Conservation (phyloP, 306 rosid species). For the Sechiopsis laciniata region DNA sequence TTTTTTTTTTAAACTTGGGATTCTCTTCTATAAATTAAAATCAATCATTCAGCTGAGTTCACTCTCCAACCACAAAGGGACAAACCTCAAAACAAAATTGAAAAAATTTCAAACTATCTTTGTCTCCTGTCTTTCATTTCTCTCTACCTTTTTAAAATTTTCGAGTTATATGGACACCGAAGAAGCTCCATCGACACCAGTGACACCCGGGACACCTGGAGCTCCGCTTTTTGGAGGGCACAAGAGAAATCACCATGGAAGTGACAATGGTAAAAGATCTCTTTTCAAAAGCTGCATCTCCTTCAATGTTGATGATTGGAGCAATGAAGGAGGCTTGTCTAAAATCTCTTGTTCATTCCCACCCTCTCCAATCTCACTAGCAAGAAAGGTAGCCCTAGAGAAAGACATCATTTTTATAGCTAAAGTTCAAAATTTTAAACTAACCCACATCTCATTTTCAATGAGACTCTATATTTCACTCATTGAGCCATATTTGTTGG, state of each 20-base stretch:
- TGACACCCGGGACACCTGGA: slow-evolving; percentile 15
- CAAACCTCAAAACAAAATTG: slow-evolving; percentile 16
- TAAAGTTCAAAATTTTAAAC: background rate
- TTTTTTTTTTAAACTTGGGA: slow-evolving; percentile 19
- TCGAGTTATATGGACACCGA: background rate
- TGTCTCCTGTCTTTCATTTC: background rate
- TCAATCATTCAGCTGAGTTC: slow-evolving; percentile 1
- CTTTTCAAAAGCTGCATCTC: slow-evolving; percentile 55
- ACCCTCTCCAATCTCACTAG: slow-evolving; percentile 58
- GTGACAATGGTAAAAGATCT: slow-evolving; percentile 39
- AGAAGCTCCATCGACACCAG: background rate
- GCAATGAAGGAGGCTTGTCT: slow-evolving; percentile 59
- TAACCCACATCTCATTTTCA: background rate
- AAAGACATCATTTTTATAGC: background rate
- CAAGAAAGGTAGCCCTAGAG: slow-evolving; percentile 50
- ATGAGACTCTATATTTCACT: background rate
- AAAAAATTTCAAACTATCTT: background rate
- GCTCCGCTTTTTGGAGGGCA: slow-evolving; percentile 9
- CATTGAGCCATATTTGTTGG: too few relatives aligned
- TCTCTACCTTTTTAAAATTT: background rate
- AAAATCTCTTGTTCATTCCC: slow-evolving; percentile 55
- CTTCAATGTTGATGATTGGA: slow-evolving; percentile 50
- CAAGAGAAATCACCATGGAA: background rate
- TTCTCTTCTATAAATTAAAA: slow-evolving; percentile 32
- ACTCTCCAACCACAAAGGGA: slow-evolving; percentile 25